A percentile compares a stretch with the other conserved stretches of the same genome.
These are phyloP conservation scores for Incumbomyces lentus DNA, from an alignment of 2,329 filamentous ascomycete genomes.

Conservation along the genomic window DNA sequence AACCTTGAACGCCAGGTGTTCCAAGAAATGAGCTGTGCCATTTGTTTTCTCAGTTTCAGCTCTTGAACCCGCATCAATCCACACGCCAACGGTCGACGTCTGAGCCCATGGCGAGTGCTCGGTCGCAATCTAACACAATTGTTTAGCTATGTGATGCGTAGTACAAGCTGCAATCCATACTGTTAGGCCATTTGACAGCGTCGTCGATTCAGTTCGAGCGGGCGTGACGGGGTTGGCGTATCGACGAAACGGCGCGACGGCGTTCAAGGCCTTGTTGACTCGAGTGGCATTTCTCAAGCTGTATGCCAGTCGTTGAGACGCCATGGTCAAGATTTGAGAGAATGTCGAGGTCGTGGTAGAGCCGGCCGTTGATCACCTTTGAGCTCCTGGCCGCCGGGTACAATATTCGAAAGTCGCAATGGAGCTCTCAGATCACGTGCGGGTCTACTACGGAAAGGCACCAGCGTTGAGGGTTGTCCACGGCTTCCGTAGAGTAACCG, in stretches of 20 bases:
- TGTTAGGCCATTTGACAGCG: slow-evolving; percentile 93
- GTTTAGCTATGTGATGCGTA: slow-evolving; percentile 11
- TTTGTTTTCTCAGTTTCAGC: slow-evolving; percentile 98
- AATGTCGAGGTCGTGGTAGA: background rate
- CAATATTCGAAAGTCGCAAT: too few relatives aligned
- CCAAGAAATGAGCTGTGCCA: slow-evolving; percentile 97
- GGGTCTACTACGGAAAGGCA: too few relatives aligned
- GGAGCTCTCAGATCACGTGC: too few relatives aligned
- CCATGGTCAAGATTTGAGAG: slow-evolving; percentile 50
- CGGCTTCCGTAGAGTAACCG: too few relatives aligned
- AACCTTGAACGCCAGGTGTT: slow-evolving; percentile 99
- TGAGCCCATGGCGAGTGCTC: slow-evolving; percentile 97
- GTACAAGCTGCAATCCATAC: slow-evolving; percentile 41
- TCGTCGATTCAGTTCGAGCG: slow-evolving; percentile 88
- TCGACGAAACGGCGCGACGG: slow-evolving; percentile 69
- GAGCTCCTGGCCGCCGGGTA: too few relatives aligned
- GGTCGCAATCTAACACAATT: slow-evolving; percentile 70
- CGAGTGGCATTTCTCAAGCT: slow-evolving; percentile 86
- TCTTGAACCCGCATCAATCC: slow-evolving; percentile 97
- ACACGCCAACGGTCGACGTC: slow-evolving; percentile 95
- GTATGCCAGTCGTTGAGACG: slow-evolving; percentile 92
- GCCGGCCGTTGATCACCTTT: background rate
- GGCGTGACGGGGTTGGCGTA: slow-evolving; percentile 76
- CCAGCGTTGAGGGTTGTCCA: too few relatives aligned
- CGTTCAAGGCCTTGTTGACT: slow-evolving; percentile 72